Percentiles rank a stretch among this genome's conserved stretches.
These are phyloP conservation scores for Ganoderma boninense DNA, from an alignment of 1,284 basidiomycete species.

Conservation along the genomic window DNA sequence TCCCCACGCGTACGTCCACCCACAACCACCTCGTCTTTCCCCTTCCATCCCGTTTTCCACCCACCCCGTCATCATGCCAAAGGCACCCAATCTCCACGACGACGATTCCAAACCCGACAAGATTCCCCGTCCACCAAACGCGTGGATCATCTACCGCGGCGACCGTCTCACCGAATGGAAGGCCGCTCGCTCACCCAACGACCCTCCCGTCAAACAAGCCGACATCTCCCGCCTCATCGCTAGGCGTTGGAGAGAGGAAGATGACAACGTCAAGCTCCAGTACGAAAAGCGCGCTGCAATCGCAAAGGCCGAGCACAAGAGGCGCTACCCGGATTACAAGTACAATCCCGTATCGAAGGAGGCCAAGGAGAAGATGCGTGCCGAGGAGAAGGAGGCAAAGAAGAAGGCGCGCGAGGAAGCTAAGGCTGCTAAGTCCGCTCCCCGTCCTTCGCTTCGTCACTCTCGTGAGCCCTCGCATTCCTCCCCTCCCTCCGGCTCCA, in stretches of 20 bases:
- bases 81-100: slow-evolving; percentile 16
- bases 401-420: slow-evolving; percentile 48
- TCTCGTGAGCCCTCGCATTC: slow-evolving; percentile 21
- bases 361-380: slow-evolving; percentile 58
- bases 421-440: slow-evolving; percentile 41
- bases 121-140: slow-evolving; percentile 83
- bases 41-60: background rate
- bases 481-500: slow-evolving; percentile 13
- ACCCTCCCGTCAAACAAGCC: slow-evolving; percentile 41
- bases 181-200: slow-evolving; percentile 48
- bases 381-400: slow-evolving; percentile 53
- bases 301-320: slow-evolving; percentile 72
- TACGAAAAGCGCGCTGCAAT: slow-evolving; percentile 78
- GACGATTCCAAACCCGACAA: slow-evolving; percentile 37
- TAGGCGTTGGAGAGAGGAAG: slow-evolving; percentile 73
- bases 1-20: slow-evolving; percentile 33
- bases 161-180: slow-evolving; percentile 60
- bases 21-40: slow-evolving; percentile 8
- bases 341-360: slow-evolving; percentile 77
- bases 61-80: slow-evolving; percentile 16
- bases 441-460: slow-evolving; percentile 25
- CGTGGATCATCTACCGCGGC: slow-evolving; percentile 93
- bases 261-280: slow-evolving; percentile 55
- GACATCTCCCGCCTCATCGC: slow-evolving; percentile 79
- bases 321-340: slow-evolving; percentile 75